Conservation (phyloP, 2,329 filamentous ascomycete species). For the Fusarium mangiferae region DNA sequence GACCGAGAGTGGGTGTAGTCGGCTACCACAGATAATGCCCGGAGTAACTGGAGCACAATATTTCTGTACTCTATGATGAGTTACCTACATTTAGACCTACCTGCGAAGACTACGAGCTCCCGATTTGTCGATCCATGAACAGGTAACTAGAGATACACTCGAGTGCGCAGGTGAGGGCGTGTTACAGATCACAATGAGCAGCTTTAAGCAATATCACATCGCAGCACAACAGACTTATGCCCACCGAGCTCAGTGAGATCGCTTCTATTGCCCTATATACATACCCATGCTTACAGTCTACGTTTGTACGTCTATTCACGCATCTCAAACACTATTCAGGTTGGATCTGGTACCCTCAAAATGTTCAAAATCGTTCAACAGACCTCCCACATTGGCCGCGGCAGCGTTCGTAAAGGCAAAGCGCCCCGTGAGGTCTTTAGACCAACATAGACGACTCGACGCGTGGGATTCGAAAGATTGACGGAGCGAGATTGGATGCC, state of each 20-base stretch:
- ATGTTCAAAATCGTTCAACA: conserved; percentile 52
- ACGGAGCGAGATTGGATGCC: conserved; percentile 86
- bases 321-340: background rate
- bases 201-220: background rate
- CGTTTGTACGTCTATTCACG: conserved; percentile 24
- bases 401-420: conserved; percentile 55
- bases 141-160: background rate
- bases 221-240: conserved; percentile 28
- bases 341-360: background rate
- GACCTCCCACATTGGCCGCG: conserved; percentile 72
- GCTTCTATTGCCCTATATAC: conserved; percentile 32
- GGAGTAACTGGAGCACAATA: background rate
- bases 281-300: conserved; percentile 33
- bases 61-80: background rate
- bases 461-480: conserved; percentile 74
- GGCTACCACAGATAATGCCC: background rate
- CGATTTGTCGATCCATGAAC: background rate
- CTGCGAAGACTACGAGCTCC: background rate
- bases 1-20: conserved; percentile 20
- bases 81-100: background rate
- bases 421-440: conserved; percentile 61
- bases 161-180: too few relatives aligned
- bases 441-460: conserved; percentile 85
- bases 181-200: background rate
- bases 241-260: conserved; percentile 22